A percentile compares a stretch with the other conserved stretches of the same genome.
Conservation (phyloP, 2,329 filamentous ascomycete genomes). For the Ophiostoma sp. region DNA sequence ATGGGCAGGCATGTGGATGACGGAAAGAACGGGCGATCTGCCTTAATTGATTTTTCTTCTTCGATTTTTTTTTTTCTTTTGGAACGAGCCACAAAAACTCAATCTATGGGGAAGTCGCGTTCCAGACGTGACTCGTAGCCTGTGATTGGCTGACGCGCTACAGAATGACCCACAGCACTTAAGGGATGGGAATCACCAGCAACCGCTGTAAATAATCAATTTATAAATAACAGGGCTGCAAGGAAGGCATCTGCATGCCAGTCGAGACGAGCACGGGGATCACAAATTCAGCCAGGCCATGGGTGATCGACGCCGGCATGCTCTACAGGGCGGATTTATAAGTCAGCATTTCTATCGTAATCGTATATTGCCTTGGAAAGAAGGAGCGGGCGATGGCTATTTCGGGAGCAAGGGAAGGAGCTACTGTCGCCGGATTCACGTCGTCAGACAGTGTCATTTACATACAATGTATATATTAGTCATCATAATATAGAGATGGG, state of each 20-base stretch:
- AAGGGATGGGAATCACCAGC: constrained; percentile 7
- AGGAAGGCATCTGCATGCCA: not conserved
- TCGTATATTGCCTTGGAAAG: not conserved
- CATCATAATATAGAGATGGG: not conserved
- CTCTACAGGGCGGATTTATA: not conserved
- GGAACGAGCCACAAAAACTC: not conserved
- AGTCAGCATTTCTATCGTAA: not conserved
- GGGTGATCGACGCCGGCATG: not conserved
- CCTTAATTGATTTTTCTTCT: not conserved
- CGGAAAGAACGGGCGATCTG: constrained; percentile 6
- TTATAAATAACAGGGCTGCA: constrained; percentile 1
- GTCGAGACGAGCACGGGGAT: not conserved
- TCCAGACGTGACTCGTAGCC: not conserved
- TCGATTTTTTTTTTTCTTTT: not conserved
- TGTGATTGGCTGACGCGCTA: constrained; percentile 13
- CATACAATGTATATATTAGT: not conserved
- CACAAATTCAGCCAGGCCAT: not conserved
- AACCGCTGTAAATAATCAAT: not conserved
- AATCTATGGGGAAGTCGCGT: constrained; percentile 7
- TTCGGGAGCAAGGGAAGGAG: not conserved
- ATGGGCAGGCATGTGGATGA: not conserved
- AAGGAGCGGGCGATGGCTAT: constrained; percentile 6
- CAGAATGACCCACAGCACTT: not conserved
- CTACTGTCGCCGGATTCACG: not conserved
- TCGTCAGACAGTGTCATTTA: not conserved